These are phyloP conservation scores for Huntiella moniliformis DNA, from an alignment of 2,329 filamentous ascomycete species.

Conservation along the genomic window DNA sequence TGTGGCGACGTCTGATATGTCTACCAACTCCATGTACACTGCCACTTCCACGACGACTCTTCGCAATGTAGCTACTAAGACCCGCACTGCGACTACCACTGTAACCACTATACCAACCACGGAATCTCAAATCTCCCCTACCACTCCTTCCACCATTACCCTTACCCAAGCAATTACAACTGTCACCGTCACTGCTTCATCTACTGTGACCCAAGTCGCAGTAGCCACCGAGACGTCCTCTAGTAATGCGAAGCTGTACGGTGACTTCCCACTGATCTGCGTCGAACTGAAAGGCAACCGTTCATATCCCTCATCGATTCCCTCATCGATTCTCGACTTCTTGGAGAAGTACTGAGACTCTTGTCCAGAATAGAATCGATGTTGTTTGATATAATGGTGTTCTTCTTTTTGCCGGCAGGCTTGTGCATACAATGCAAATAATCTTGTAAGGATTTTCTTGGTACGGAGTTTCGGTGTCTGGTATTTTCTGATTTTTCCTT, in stretches of 20 bases:
- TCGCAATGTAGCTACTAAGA: too few relatives aligned
- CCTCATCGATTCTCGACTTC: conserved; percentile 5
- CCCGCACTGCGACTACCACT: too few relatives aligned
- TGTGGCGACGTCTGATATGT: too few relatives aligned
- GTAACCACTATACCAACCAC: too few relatives aligned
- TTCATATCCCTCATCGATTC: conserved; percentile 2
- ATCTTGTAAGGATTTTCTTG: not conserved
- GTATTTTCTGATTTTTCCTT: not conserved
- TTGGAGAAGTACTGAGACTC: conserved; percentile 1
- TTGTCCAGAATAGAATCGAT: not conserved
- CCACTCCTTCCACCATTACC: not conserved
- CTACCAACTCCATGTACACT: too few relatives aligned
- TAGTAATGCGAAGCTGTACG: conserved; percentile 4
- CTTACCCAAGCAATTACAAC: not conserved
- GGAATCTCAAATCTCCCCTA: too few relatives aligned
- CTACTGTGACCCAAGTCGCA: too few relatives aligned
- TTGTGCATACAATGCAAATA: not conserved
- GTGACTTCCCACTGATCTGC: conserved; percentile 9
- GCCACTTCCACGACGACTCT: too few relatives aligned
- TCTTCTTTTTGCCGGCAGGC: not conserved
- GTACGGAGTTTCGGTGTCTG: not conserved
- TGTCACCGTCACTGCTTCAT: not conserved
- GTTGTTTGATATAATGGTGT: not conserved
- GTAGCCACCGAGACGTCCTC: too few relatives aligned
- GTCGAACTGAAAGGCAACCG: conserved; percentile 4